Percentiles rank a stretch among this genome's conserved stretches.
Evolutionary conservation across 257 asterid genomes (phyloP).

Genomic region (Thymus quinquecostatus): DNA sequence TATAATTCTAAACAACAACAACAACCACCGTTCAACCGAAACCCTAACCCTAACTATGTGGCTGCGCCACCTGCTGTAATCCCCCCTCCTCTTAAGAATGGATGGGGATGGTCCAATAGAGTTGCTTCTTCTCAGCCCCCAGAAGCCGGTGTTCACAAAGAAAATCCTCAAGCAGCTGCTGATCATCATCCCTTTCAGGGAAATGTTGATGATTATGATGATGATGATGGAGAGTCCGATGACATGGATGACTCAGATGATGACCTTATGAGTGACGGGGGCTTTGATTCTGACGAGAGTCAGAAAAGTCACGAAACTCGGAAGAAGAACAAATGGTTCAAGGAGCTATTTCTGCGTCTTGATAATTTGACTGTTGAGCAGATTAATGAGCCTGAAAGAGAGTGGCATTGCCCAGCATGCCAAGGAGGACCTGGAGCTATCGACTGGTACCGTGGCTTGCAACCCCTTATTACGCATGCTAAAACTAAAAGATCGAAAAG

Average conservation of each 20-base stretch:
- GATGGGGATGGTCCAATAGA: slow-evolving; percentile 56
- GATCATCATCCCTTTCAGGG: slow-evolving; percentile 27
- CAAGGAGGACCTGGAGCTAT: slow-evolving; percentile 76
- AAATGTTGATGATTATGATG: slow-evolving; percentile 31
- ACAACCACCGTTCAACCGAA: slow-evolving; percentile 32
- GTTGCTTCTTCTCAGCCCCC: slow-evolving; percentile 27
- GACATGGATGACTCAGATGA: slow-evolving; percentile 51
- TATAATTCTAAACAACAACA: slow-evolving; percentile 36
- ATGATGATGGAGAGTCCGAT: slow-evolving; percentile 46
- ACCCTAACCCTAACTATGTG: slow-evolving; percentile 21
- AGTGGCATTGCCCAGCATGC: slow-evolving; percentile 80
- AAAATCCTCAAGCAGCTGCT: slow-evolving; percentile 18
- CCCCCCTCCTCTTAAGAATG: slow-evolving; percentile 59
- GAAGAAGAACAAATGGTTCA: slow-evolving; percentile 59
- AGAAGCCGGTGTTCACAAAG: slow-evolving; percentile 27
- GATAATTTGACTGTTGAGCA: slow-evolving; percentile 51
- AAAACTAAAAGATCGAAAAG: slow-evolving; percentile 55
- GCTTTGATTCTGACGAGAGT: slow-evolving; percentile 53
- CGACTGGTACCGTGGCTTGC: slow-evolving; percentile 64
- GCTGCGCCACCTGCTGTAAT: slow-evolving; percentile 33
- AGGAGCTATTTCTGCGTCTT: slow-evolving; percentile 43
- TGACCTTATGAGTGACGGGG: slow-evolving; percentile 52
- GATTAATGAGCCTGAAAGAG: slow-evolving; percentile 57
- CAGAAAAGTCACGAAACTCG: slow-evolving; percentile 51
- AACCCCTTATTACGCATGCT: slow-evolving; percentile 55